Conservation (phyloP, 2,329 filamentous ascomycete genomes). For the Colletotrichum liriopes region DNA sequence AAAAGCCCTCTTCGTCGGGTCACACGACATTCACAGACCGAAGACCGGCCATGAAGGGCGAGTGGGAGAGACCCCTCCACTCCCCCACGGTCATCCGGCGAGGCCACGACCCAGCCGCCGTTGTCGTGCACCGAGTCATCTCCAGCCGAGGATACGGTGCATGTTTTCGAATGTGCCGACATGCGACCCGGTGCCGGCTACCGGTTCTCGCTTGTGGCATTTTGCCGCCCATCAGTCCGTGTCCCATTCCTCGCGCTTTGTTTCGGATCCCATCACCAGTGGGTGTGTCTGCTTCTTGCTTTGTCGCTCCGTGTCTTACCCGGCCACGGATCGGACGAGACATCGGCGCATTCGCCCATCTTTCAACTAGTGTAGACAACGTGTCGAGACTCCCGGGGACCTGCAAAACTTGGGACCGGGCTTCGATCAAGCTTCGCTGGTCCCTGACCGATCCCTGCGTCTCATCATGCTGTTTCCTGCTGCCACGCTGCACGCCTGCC, state of each 20-base stretch:
- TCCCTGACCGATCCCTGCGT: constrained; percentile 30
- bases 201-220: constrained; percentile 5
- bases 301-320: constrained; percentile 4
- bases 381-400: neutral
- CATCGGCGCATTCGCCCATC: neutral
- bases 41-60: neutral
- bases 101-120: constrained; percentile 1
- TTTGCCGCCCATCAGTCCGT: constrained; percentile 11
- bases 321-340: constrained; percentile 6
- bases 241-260: too few relatives aligned
- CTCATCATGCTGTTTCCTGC: constrained; percentile 13
- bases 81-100: neutral
- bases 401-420: constrained; percentile 5
- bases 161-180: neutral
- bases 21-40: neutral
- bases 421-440: constrained; percentile 34
- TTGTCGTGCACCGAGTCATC: constrained; percentile 19
- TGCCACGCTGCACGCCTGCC: constrained; percentile 1
- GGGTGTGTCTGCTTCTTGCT: constrained; percentile 1
- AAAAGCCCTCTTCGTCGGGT: neutral
- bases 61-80: neutral
- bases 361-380: neutral
- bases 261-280: neutral
- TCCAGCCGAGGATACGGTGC: neutral
- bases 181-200: constrained; percentile 17